Conservation (phyloP, 768 basidiomycete genomes). For the Lactarius hengduanensis region DNA sequence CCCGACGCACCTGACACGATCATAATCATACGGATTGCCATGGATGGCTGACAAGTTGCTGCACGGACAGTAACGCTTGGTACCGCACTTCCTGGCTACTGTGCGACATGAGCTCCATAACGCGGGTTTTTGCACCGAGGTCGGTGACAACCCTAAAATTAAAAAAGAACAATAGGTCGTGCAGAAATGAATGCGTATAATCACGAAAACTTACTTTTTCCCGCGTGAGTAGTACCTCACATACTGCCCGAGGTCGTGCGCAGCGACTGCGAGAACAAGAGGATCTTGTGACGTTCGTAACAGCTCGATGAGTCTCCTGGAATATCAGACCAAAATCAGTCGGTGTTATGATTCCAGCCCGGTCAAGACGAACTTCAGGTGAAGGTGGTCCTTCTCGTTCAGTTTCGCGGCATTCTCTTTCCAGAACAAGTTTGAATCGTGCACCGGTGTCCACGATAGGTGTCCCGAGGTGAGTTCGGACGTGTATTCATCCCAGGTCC, state of each 20-base stretch:
- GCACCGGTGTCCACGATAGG: conserved; percentile 93
- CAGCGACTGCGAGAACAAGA: conserved; percentile 83
- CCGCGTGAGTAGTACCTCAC: conserved; percentile 89
- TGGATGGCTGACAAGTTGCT: conserved; percentile 87
- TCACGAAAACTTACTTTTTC: conserved; percentile 65
- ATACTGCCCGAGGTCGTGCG: conserved; percentile 92
- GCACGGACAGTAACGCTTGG: conserved; percentile 85
- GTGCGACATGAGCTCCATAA: conserved; percentile 94
- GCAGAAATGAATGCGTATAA: neutral
- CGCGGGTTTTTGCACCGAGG: conserved; percentile 79
- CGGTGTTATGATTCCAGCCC: conserved; percentile 3
- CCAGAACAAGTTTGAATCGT: conserved; percentile 98
- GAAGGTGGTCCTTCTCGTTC: conserved; percentile 80
- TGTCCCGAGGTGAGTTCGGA: conserved; percentile 89
- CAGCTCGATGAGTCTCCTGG: conserved; percentile 71
- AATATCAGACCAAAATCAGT: neutral
- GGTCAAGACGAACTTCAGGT: conserved; percentile 61
- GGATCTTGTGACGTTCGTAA: conserved; percentile 70
- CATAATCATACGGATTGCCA: conserved; percentile 61
- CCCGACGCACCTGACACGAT: neutral
- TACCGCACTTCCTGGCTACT: conserved; percentile 87
- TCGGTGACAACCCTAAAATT: conserved; percentile 55
- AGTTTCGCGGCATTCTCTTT: conserved; percentile 88
- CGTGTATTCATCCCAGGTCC: conserved; percentile 94
- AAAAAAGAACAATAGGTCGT: conserved; percentile 3